Percentiles rank a stretch among this genome's conserved stretches.
These are phyloP conservation scores for Clonostachys byssicola DNA, from an alignment of 2,329 filamentous ascomycete genomes.

Conservation along the genomic window DNA sequence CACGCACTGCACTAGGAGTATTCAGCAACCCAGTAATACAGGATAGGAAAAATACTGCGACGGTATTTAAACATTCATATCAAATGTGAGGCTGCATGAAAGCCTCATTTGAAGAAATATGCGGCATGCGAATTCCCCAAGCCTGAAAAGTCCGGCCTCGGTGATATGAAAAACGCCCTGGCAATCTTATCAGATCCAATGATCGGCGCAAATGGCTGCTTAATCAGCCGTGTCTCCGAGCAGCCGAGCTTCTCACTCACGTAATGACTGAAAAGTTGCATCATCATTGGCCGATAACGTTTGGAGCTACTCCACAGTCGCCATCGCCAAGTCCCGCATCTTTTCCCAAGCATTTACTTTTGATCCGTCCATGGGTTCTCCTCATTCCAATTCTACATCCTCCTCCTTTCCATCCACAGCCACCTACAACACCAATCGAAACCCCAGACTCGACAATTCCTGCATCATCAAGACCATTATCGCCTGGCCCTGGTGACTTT, in stretches of 20 bases:
- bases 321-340: conserved; percentile 1
- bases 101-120: too few relatives aligned
- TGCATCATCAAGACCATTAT: background rate
- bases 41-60: too few relatives aligned
- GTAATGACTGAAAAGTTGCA: conserved; percentile 8
- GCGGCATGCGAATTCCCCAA: too few relatives aligned
- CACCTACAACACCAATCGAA: background rate
- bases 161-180: too few relatives aligned
- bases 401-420: background rate
- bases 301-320: background rate
- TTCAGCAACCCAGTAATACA: too few relatives aligned
- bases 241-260: conserved; percentile 4
- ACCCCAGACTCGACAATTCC: background rate
- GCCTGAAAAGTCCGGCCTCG: too few relatives aligned
- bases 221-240: conserved; percentile 3
- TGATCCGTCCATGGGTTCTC: background rate
- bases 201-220: background rate
- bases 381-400: background rate
- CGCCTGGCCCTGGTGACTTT: background rate
- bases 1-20: too few relatives aligned
- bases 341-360: background rate
- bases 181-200: conserved; percentile 3
- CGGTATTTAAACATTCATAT: too few relatives aligned
- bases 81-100: too few relatives aligned
- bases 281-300: conserved; percentile 18